These are phyloP conservation scores for Pisolithus orientalis DNA, from an alignment of 768 basidiomycete species.

Conservation along the genomic window DNA sequence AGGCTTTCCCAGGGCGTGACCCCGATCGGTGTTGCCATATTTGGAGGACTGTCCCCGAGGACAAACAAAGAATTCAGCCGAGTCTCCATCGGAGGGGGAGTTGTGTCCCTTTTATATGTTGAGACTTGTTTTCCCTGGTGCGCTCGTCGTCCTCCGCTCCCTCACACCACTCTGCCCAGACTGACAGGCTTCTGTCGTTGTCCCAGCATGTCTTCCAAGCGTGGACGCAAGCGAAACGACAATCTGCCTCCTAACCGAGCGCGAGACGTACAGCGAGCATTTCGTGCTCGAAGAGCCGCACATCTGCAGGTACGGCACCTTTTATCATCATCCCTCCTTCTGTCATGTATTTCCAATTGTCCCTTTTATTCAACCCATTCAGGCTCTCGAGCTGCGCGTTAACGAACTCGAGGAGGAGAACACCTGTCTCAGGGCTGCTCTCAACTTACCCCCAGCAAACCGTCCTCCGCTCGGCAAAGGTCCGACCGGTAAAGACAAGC, in stretches of 20 bases:
- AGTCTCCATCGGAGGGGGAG: slow-evolving; percentile 20
- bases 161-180: slow-evolving; percentile 13
- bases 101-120: slow-evolving; percentile 32
- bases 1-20: slow-evolving; percentile 21
- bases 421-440: slow-evolving; percentile 58
- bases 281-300: slow-evolving; percentile 82
- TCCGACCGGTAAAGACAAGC: slow-evolving; percentile 83
- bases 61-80: slow-evolving; percentile 33
- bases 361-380: slow-evolving; percentile 26
- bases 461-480: slow-evolving; percentile 73
- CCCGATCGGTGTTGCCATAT: slow-evolving; percentile 31
- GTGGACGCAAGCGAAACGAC: slow-evolving; percentile 74
- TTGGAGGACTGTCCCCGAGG: slow-evolving; percentile 24
- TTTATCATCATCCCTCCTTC: slow-evolving; percentile 15
- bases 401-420: slow-evolving; percentile 84
- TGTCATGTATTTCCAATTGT: slow-evolving; percentile 36
- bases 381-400: slow-evolving; percentile 80
- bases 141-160: slow-evolving; percentile 24
- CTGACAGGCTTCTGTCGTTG: slow-evolving; percentile 5
- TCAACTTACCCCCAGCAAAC: slow-evolving; percentile 69
- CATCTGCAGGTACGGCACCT: slow-evolving; percentile 62
- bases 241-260: slow-evolving; percentile 64
- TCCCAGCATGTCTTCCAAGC: slow-evolving; percentile 70
- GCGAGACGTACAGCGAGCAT: slow-evolving; percentile 84
- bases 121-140: slow-evolving; percentile 29